Evolutionary conservation across 1,139 yeast species (phyloP), one percentile per base, ranked within the genome.

Genomic region (Hansenula sp.): DNA sequence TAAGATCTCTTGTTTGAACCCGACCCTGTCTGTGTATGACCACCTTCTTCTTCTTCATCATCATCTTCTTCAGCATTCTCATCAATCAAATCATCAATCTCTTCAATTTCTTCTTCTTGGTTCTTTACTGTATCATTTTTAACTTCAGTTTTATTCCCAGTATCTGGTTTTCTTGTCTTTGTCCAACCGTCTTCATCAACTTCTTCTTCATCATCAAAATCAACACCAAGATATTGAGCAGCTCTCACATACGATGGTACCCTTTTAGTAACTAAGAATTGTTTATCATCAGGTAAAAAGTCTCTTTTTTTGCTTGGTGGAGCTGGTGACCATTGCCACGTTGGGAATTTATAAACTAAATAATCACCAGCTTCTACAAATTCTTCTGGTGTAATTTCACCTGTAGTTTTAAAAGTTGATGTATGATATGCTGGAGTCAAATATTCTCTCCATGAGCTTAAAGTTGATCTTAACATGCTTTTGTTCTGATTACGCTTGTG

Each of bases 341-440:
- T 94, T 2, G 98, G 97, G 61, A 94, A 92, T 69, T 86, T 86
- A 62, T 79, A 80, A 29, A 82, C 92, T 45, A 92, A 66, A 59
- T 86, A 89, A 56, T 90, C 96, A n/a, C 97, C 97, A 6, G 97
- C 96, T 41, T 68, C 71, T 10, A 88, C 89, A 63, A 89, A 90
- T 60, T 90, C 97, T 44, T 86, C 95, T 3, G 97, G 97, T 1
- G 96, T 84, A 41, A 92, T 82, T 60, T 90, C 94, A 4, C 98
- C 98, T 0, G 96, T 86, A 37, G 73, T 66, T 41, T 79, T 71
- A 64, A 89, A 92, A 32, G 92, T 87, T 22, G 97, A 88, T 18
- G 69, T 75, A 61, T 89, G 88, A 37, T 81, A 76, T 10, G 90
- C 82, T 1, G 99, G 98, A 4, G 98, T 90, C 44, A 92, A 69